Evolutionary conservation across 768 basidiomycete genomes (phyloP).

Genomic region (Hirschioporus abietinus): DNA sequence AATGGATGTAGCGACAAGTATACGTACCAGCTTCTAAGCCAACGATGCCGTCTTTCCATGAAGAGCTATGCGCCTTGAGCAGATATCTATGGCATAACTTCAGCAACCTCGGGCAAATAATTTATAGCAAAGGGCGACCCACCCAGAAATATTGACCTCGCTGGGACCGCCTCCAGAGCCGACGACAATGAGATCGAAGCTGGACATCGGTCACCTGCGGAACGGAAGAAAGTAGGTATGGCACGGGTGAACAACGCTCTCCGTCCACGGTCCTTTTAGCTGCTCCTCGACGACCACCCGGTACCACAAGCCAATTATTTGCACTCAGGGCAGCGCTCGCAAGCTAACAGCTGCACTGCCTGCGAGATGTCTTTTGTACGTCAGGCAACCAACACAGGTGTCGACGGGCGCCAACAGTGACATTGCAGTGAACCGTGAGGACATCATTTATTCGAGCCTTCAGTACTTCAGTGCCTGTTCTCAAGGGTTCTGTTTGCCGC

Average conservation of each 20-base stretch:
- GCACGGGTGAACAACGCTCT: neutral
- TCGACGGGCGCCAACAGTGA: neutral
- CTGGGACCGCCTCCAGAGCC: conserved; percentile 87
- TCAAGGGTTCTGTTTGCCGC: neutral
- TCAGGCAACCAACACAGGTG: neutral
- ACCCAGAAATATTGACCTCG: conserved; percentile 88
- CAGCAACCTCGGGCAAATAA: conserved; percentile 13
- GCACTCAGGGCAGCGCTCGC: neutral
- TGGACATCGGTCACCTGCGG: conserved; percentile 28
- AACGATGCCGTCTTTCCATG: conserved; percentile 79
- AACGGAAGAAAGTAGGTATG: neutral
- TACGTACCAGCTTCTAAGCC: conserved; percentile 82
- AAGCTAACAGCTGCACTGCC: neutral
- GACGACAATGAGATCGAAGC: conserved; percentile 72
- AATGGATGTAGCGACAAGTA: neutral
- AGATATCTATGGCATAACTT: conserved; percentile 59
- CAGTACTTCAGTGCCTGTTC: neutral
- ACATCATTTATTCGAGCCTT: neutral
- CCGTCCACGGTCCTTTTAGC: neutral
- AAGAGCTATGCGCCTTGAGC: conserved; percentile 58
- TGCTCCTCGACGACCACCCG: neutral
- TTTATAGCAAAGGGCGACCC: conserved; percentile 24
- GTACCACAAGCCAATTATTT: neutral
- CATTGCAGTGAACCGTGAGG: neutral
- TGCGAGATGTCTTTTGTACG: neutral